Conservation (phyloP, 441 rosid species). For the Hura crepitans region DNA sequence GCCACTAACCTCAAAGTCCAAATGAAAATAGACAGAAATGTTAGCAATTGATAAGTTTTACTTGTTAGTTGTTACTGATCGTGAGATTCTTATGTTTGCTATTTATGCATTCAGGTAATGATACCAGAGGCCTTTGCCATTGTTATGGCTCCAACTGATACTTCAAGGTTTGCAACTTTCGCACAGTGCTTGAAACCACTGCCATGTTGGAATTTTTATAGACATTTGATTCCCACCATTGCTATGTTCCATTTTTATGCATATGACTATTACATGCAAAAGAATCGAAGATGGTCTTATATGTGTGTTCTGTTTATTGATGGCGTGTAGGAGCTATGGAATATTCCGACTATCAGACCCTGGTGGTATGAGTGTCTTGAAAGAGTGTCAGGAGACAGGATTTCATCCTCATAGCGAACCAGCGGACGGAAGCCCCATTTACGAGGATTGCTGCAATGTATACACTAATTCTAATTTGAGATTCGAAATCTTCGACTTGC, state of each 20-base stretch:
- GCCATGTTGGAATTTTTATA: no score
- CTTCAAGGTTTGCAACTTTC: constrained; percentile 48
- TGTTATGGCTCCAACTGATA: constrained; percentile 87
- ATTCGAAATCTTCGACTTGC: constrained; percentile 85
- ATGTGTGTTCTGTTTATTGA: neutral
- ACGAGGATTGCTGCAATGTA: constrained; percentile 68
- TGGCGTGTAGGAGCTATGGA: constrained; percentile 51
- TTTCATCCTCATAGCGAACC: constrained; percentile 73
- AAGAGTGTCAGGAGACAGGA: constrained; percentile 59
- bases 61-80: neutral
- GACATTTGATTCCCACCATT: neutral
- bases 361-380: constrained; percentile 63
- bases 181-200: neutral
- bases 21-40: neutral
- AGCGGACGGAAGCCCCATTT: constrained; percentile 59
- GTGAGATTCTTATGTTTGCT: neutral
- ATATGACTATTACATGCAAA: no score
- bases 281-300: no score
- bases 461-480: constrained; percentile 76
- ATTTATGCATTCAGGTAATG: constrained; percentile 53
- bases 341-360: constrained; percentile 71
- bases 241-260: no score
- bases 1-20: neutral
- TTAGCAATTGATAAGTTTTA: neutral
- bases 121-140: constrained; percentile 91